Conservation (phyloP, 441 rosid genomes). For the Populus hybrid region DNA sequence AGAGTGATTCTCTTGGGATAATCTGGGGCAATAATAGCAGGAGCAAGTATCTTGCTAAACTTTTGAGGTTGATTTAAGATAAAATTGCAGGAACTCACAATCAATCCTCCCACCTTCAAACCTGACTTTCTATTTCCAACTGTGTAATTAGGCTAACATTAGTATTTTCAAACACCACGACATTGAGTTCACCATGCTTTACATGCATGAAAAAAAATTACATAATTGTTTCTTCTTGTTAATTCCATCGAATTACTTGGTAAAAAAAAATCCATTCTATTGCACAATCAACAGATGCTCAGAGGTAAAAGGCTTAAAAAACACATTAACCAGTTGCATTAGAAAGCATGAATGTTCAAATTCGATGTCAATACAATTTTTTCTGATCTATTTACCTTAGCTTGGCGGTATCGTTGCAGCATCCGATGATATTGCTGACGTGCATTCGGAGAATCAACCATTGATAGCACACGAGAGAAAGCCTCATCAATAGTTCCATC, state of each 20-base stretch:
- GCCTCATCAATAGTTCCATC: slow-evolving; percentile 75
- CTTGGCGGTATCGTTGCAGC: slow-evolving; percentile 72
- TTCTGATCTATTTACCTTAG: slow-evolving; percentile 44
- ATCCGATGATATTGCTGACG: slow-evolving; percentile 87
- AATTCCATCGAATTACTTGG: background rate
- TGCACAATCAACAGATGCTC: background rate
- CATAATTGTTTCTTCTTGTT: background rate
- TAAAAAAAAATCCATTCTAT: background rate
- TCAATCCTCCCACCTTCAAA: background rate
- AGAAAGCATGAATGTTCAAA: background rate
- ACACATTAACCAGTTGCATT: background rate
- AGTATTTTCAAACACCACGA: background rate
- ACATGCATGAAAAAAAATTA: background rate
- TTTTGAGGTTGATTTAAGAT: background rate
- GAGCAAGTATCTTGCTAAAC: background rate
- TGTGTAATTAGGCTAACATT: background rate
- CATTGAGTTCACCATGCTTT: too few relatives aligned
- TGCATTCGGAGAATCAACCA: slow-evolving; percentile 79
- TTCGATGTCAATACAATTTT: background rate
- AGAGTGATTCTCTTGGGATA: background rate
- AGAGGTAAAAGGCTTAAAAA: background rate
- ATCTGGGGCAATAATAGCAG: background rate
- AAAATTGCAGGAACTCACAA: background rate
- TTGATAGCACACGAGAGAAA: slow-evolving; percentile 73
- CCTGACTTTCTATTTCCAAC: background rate